Percentiles rank a stretch among this genome's conserved stretches.
Evolutionary conservation across 371 early-diverging fungal genomes (phyloP).

Genomic region (Entomophthora muscae): DNA sequence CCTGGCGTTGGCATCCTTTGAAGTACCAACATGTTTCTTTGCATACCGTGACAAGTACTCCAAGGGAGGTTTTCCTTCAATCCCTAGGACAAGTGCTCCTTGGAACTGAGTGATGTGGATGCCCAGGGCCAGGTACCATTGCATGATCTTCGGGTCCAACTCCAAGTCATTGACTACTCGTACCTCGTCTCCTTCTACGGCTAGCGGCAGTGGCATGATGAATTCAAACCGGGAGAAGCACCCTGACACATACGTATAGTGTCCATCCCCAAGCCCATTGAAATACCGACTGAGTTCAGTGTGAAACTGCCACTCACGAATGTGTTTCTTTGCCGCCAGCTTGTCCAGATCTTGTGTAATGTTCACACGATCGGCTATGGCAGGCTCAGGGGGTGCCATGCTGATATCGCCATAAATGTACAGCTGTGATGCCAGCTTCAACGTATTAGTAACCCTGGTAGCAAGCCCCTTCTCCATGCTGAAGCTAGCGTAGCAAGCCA

Average conservation of each 20-base stretch:
- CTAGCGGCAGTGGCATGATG: not conserved
- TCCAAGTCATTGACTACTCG: not conserved
- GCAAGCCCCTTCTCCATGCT: not conserved
- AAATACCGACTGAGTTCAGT: not conserved
- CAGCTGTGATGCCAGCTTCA: not conserved
- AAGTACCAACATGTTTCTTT: not conserved
- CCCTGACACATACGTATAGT: not conserved
- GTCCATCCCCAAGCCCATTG: not conserved
- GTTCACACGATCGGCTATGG: not conserved
- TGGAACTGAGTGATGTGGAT: not conserved
- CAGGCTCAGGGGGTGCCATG: not conserved
- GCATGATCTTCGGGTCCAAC: not conserved
- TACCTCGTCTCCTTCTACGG: not conserved
- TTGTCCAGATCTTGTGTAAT: not conserved
- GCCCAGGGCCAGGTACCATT: not conserved
- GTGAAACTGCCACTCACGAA: not conserved
- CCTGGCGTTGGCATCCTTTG: not conserved
- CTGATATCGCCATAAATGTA: not conserved
- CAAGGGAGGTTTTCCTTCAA: not conserved
- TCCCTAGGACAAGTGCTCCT: not conserved
- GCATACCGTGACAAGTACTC: not conserved
- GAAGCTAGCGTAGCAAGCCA: not conserved
- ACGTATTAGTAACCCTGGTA: not conserved
- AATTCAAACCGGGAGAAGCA: not conserved
- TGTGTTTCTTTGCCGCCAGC: not conserved